Base-by-base conservation (phyloP, 2,329 filamentous ascomycete genomes). In the Fusarium miscanthi region DNA sequence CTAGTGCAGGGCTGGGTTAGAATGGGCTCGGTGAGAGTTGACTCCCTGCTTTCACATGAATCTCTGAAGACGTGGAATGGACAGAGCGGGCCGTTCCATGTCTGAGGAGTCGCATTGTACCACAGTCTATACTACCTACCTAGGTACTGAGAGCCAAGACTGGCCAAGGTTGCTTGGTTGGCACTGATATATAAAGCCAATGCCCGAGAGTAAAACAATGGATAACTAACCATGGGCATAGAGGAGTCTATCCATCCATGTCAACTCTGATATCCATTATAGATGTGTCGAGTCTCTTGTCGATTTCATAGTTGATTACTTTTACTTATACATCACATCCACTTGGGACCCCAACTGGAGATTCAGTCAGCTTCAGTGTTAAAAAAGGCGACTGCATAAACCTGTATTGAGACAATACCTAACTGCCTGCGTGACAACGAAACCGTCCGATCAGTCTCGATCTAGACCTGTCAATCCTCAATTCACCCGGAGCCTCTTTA, bases 11-110 rank as follows among this genome's bases (percentile, higher is more conserved):
- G 60, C 49, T 66, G 59, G 66, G 41, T 33, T 61, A 31, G 51
- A 49, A 38, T 59, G 27, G 61, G 52, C 42, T 67, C 25, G 48
- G 42, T 33, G 37, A 49, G 40, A 49, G 31, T 52, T 40, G 27
- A 63, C 27, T 59, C 61, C 48, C 41, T 64, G 40, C 37, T 62
- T 72, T 61, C n/a, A 59, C 59, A 58, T 52, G 60, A 62, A 45
- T 70, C 19, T 53, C 54, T 54, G 13, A 46, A 43, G 57, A 61
- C 41, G 46, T 67, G 48, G 53, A 45, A 46, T 61, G 31, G 60
- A 31, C 40, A 60, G 13, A 59, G 61, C 70, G 70, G 70, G 66
- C 70, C 70, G 70, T 66, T 46, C 65, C 70, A 73, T 73, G 70
- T 73, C 61, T 66, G 58, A 61, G 58, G 46, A 42, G 46, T 59